Evolutionary conservation across 768 basidiomycete genomes (phyloP).

Genomic region (Boletus huronensis): DNA sequence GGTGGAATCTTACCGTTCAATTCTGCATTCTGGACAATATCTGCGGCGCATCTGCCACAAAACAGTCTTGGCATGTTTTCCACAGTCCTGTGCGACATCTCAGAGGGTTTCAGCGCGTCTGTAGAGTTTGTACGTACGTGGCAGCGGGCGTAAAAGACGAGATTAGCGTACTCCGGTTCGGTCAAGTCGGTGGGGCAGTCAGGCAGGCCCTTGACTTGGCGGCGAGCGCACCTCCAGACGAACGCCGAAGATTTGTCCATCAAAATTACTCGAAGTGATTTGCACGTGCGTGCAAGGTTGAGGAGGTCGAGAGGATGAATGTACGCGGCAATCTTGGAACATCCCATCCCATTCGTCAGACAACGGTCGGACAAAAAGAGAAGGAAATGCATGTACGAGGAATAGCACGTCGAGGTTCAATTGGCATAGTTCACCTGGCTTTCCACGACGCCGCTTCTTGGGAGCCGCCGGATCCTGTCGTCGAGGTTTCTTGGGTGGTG

Average conservation of each 20-base stretch:
- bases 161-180: conserved; percentile 43
- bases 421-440: background rate
- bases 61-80: background rate
- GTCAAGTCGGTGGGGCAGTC: conserved; percentile 42
- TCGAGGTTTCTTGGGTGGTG: background rate
- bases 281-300: conserved; percentile 39
- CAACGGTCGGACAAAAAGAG: background rate
- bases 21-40: conserved; percentile 6
- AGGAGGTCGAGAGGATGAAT: conserved; percentile 32
- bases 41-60: conserved; percentile 15
- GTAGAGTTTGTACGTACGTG: conserved; percentile 3
- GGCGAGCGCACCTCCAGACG: conserved; percentile 27
- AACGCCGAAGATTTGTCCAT: conserved; percentile 27
- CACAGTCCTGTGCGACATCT: conserved; percentile 7
- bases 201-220: conserved; percentile 36
- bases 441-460: background rate
- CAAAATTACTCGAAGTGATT: conserved; percentile 34
- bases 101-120: background rate
- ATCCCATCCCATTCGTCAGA: background rate
- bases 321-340: conserved; percentile 36
- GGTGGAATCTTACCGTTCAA: background rate
- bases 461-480: too few relatives aligned
- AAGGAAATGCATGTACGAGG: conserved; percentile 5
- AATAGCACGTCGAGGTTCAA: conserved; percentile 21
- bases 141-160: conserved; percentile 35